Evolutionary conservation across 2,329 filamentous ascomycete genomes (phyloP).

Genomic region (Aureobasidium melanogenum): DNA sequence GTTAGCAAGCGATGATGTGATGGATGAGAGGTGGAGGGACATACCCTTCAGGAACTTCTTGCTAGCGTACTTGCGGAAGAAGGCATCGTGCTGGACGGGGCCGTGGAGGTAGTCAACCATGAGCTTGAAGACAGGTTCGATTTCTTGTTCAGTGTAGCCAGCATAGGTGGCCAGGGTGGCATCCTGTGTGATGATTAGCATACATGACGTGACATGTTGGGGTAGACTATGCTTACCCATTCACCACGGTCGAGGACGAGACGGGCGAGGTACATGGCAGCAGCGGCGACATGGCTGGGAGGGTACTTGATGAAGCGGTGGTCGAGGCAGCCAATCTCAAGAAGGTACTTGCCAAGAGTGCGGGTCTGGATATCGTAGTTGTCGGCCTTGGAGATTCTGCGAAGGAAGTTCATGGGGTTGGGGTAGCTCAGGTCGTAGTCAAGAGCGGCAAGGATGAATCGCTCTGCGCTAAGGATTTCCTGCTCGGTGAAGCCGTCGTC

Average conservation of each 20-base stretch:
- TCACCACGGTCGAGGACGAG: constrained; percentile 82
- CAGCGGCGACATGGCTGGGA: constrained; percentile 83
- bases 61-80: constrained; percentile 99
- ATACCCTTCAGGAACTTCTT: constrained; percentile 98
- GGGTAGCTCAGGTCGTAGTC: constrained; percentile 98
- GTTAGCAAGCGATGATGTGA: constrained; percentile 2
- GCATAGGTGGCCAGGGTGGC: constrained; percentile 81
- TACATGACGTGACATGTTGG: constrained; percentile 15
- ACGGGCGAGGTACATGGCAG: constrained; percentile 89
- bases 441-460: constrained; percentile 81
- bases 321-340: constrained; percentile 93
- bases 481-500: constrained; percentile 93
- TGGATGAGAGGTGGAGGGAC: constrained; percentile 17
- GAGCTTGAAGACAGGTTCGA: constrained; percentile 81
- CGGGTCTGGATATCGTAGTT: constrained; percentile 98
- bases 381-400: constrained; percentile 97
- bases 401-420: constrained; percentile 99
- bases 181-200: constrained; percentile 47
- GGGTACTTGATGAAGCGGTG: constrained; percentile 86
- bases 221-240: constrained; percentile 60
- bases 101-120: constrained; percentile 96
- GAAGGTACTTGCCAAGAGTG: constrained; percentile 93
- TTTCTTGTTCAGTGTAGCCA: constrained; percentile 86
- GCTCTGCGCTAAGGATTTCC: constrained; percentile 94
- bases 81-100: constrained; percentile 87